phyloP scores from a whole-genome alignment of 306 rosid species.

The Cajanus cajan region DNA sequence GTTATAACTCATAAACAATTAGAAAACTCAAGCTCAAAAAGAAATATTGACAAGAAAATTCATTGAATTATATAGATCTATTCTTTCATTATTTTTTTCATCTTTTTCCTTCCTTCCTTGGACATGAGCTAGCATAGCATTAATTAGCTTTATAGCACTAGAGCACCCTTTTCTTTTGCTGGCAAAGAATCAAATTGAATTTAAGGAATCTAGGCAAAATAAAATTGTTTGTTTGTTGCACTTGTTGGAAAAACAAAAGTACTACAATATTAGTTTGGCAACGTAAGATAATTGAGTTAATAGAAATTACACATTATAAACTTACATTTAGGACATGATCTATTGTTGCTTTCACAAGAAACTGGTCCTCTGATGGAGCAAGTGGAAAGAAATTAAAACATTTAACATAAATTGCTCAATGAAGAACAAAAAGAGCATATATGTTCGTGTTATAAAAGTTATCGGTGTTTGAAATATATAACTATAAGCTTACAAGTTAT shows the following conservation, averaged over 20 bases:
- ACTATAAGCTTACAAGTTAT: slow-evolving; percentile 57
- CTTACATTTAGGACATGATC: slow-evolving; percentile 42
- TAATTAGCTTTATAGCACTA: not conserved
- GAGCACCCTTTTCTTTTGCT: not conserved
- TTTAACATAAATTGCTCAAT: not conserved
- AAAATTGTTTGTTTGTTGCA: not conserved
- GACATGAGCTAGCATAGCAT: not conserved
- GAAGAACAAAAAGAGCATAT: not conserved
- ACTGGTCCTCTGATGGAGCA: slow-evolving; percentile 32
- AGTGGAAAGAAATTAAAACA: slow-evolving; percentile 3
- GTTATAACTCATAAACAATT: not conserved
- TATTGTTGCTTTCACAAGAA: slow-evolving; percentile 36
- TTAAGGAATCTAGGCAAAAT: not conserved
- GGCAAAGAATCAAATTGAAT: not conserved
- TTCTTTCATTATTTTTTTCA: not conserved
- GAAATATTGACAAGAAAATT: not conserved
- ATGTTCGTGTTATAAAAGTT: not conserved
- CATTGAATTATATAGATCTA: slow-evolving; percentile 7
- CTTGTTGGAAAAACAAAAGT: not conserved
- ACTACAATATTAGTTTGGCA: not conserved
- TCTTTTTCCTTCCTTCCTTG: not conserved
- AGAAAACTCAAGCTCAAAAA: not conserved
- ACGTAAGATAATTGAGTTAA: not conserved
- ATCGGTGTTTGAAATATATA: not conserved
- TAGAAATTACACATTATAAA: not conserved